These are phyloP conservation scores for Aspergillus hiratsukae DNA, from an alignment of 2,329 filamentous ascomycete genomes.

Conservation along the genomic window DNA sequence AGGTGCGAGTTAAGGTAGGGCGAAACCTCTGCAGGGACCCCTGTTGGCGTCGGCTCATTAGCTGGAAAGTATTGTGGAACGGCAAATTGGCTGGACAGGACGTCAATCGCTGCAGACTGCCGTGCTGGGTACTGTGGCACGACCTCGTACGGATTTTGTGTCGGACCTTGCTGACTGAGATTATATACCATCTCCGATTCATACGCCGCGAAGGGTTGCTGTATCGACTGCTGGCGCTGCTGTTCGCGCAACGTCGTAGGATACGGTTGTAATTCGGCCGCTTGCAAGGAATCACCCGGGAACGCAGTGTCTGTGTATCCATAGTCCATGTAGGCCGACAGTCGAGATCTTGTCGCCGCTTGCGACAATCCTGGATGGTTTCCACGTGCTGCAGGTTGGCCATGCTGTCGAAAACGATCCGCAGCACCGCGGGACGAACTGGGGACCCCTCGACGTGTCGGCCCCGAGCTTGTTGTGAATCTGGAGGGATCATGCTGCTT, in stretches of 20 bases:
- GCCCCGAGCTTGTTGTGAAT: constrained; percentile 47
- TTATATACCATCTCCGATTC: constrained; percentile 73
- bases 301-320: constrained; percentile 53
- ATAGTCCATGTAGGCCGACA: constrained; percentile 46
- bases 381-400: constrained; percentile 30
- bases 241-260: constrained; percentile 59
- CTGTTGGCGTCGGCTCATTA: constrained; percentile 60
- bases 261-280: constrained; percentile 56
- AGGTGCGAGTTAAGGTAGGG: constrained; percentile 64
- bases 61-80: constrained; percentile 70
- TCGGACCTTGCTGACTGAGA: constrained; percentile 60
- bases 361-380: constrained; percentile 33
- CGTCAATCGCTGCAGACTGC: constrained; percentile 73
- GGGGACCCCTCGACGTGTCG: constrained; percentile 50
- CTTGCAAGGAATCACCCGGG: constrained; percentile 43
- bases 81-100: constrained; percentile 64
- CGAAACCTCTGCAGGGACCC: constrained; percentile 53
- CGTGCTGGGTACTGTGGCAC: constrained; percentile 70
- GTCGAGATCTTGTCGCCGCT: constrained; percentile 30
- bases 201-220: constrained; percentile 49
- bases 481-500: constrained; percentile 70
- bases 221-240: constrained; percentile 43
- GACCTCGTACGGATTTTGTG: constrained; percentile 66
- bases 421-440: constrained; percentile 48
- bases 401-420: constrained; percentile 35